A percentile compares a stretch with the other conserved stretches of the same genome.
These are phyloP conservation scores for Lachnellula cervina DNA, from an alignment of 2,329 filamentous ascomycete genomes.

Conservation along the genomic window DNA sequence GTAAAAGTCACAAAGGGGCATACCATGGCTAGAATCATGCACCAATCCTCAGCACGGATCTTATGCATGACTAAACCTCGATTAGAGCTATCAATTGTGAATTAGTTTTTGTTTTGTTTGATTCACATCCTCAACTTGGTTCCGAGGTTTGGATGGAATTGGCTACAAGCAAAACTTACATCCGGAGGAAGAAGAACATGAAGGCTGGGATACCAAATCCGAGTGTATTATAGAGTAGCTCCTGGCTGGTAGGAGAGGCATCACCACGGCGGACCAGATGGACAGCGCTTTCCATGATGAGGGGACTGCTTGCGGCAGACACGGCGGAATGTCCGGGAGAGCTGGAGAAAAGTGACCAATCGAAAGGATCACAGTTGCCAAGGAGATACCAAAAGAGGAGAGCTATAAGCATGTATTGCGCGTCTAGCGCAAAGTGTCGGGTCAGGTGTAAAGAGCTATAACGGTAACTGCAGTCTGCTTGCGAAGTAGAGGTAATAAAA, in stretches of 20 bases:
- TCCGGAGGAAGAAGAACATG: slow-evolving; percentile 12
- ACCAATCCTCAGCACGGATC: slow-evolving; percentile 32
- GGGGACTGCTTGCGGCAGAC: not conserved
- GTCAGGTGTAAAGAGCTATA: no score
- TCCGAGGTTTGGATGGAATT: not conserved
- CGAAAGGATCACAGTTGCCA: no score
- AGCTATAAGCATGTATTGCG: no score
- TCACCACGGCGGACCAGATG: slow-evolving; percentile 3
- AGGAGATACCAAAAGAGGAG: no score
- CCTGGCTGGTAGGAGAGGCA: slow-evolving; percentile 14
- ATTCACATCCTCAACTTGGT: not conserved
- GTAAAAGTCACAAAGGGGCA: slow-evolving; percentile 2
- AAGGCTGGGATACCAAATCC: slow-evolving; percentile 19
- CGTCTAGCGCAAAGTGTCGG: no score
- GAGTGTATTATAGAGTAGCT: slow-evolving; percentile 21
- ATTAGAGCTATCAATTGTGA: slow-evolving; percentile 11
- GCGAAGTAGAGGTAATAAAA: no score
- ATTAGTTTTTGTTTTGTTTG: not conserved
- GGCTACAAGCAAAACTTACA: slow-evolving; percentile 14
- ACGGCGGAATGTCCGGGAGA: not conserved
- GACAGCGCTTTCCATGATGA: not conserved
- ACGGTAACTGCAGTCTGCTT: no score
- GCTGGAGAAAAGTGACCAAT: no score
- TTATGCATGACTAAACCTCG: slow-evolving; percentile 13
- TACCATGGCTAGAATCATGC: slow-evolving; percentile 36